Evolutionary conservation across 1,139 yeast genomes (phyloP).

Genomic region (Candida neerlandica): DNA sequence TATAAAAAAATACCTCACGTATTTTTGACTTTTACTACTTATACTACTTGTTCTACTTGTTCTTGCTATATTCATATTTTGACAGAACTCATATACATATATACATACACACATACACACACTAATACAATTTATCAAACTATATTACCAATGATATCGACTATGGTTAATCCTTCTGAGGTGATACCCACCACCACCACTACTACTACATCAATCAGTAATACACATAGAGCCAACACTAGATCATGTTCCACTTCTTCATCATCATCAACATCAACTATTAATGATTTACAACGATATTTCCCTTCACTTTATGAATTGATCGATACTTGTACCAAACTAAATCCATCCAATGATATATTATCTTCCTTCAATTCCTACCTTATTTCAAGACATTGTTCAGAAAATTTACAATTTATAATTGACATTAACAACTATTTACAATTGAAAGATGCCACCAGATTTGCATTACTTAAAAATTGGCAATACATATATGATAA

Average conservation of each 20-base stretch:
- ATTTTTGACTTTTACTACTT: no score
- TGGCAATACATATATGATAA: constrained; percentile 17
- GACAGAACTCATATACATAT: not conserved
- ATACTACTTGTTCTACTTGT: not conserved
- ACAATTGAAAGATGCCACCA: constrained; percentile 8
- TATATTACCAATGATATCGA: no score
- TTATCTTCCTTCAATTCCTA: constrained; percentile 12
- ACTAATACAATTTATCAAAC: not conserved
- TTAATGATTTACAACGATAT: not conserved
- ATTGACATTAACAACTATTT: constrained; percentile 14
- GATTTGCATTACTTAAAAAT: constrained; percentile 1
- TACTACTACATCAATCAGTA: constrained; percentile 4
- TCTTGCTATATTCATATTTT: not conserved
- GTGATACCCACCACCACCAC: constrained; percentile 1
- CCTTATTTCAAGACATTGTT: constrained; percentile 16
- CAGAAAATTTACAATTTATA: constrained; percentile 19
- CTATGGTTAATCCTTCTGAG: constrained; percentile 1
- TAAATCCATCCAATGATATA: not conserved
- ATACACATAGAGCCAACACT: constrained; percentile 3
- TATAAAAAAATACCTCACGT: no score
- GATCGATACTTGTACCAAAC: not conserved
- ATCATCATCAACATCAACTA: constrained; percentile 3
- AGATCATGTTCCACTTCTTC: constrained; percentile 9
- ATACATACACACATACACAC: not conserved
- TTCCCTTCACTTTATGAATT: constrained; percentile 4